Evolutionary conservation across 139 green algal genomes (phyloP).

Genomic region (Chlamydomonas sp.): DNA sequence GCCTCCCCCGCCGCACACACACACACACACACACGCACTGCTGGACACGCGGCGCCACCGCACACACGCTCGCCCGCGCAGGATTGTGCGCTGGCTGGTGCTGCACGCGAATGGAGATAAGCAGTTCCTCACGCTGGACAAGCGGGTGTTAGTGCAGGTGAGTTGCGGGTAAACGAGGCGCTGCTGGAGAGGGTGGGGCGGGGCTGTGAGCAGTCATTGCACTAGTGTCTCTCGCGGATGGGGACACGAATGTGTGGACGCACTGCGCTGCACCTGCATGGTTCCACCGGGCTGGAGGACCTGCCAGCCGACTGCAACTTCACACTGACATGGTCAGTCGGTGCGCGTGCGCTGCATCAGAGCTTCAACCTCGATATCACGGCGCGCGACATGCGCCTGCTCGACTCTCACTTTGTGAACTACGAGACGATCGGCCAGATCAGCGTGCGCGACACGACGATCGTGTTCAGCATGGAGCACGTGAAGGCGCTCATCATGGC

Average conservation of each 20-base stretch:
- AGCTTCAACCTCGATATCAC: slow-evolving; percentile 64
- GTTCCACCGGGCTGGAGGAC: background rate
- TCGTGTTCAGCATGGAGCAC: slow-evolving; percentile 74
- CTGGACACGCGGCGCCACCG: too few relatives aligned
- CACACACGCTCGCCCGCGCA: too few relatives aligned
- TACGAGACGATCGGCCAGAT: slow-evolving; percentile 44
- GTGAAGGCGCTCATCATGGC: slow-evolving; percentile 68
- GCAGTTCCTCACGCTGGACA: slow-evolving; percentile 49
- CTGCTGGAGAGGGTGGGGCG: background rate
- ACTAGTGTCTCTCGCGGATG: background rate
- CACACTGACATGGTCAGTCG: background rate
- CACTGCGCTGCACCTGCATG: background rate
- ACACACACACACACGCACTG: too few relatives aligned
- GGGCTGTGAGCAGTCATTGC: background rate
- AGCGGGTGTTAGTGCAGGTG: slow-evolving; percentile 64
- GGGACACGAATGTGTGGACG: background rate
- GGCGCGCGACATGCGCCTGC: slow-evolving; percentile 74
- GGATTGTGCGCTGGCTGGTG: slow-evolving; percentile 28
- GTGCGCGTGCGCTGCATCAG: slow-evolving; percentile 22
- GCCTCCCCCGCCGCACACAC: too few relatives aligned
- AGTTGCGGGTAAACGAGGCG: too few relatives aligned
- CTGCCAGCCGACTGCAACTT: background rate
- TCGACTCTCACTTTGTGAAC: slow-evolving; percentile 53
- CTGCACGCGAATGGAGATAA: slow-evolving; percentile 17
- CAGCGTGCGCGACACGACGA: slow-evolving; percentile 70